Conservation (phyloP, 768 basidiomycete genomes). For the Agaricus subrufescens region DNA sequence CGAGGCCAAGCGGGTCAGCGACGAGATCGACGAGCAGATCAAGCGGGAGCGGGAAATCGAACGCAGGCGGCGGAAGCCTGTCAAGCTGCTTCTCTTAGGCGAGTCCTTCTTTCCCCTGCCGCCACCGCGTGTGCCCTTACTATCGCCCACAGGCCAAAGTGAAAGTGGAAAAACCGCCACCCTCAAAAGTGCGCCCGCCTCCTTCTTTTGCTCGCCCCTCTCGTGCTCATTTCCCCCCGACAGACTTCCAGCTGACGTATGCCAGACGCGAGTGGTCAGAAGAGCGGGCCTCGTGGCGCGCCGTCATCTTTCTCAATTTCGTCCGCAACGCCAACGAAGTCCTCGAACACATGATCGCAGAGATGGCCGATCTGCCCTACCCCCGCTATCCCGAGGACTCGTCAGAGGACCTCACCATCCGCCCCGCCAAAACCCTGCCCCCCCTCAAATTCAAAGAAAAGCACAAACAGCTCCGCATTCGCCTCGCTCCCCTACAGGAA, state of each 20-base stretch:
- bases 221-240: constrained; percentile 7
- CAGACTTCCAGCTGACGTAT: constrained; percentile 75
- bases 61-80: constrained; percentile 61
- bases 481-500: constrained; percentile 51
- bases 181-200: constrained; percentile 52
- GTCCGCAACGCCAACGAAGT: constrained; percentile 67
- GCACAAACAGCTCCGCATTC: constrained; percentile 54
- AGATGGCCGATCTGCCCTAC: constrained; percentile 44
- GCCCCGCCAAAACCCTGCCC: constrained; percentile 32
- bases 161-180: constrained; percentile 82
- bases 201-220: not conserved
- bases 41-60: constrained; percentile 52
- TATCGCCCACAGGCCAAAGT: constrained; percentile 44
- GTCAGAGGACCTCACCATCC: constrained; percentile 31
- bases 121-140: not conserved
- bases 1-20: constrained; percentile 59
- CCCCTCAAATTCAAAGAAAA: constrained; percentile 54
- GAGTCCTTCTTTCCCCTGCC: constrained; percentile 15
- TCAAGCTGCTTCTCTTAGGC: constrained; percentile 73
- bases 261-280: constrained; percentile 65
- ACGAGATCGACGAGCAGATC: constrained; percentile 74
- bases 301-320: constrained; percentile 77
- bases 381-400: constrained; percentile 27
- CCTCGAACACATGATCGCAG: constrained; percentile 50
- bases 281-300: constrained; percentile 66